A percentile compares a stretch with the other conserved stretches of the same genome.
Evolutionary conservation across 106 monocot species (phyloP).

Genomic region (Dioscorea dumetorum): DNA sequence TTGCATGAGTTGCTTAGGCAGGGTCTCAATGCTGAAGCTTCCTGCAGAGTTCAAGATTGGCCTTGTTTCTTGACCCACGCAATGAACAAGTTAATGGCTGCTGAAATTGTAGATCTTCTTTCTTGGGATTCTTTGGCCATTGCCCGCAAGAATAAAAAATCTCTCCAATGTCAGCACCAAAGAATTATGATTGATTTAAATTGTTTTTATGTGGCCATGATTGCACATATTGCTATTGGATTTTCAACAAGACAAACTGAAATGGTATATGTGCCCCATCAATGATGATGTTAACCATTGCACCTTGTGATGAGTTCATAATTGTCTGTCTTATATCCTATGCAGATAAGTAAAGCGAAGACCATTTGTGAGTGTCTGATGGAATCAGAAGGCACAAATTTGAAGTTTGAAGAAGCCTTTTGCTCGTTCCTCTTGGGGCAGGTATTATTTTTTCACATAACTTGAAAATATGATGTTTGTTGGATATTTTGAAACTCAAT

Average conservation of each 20-base stretch:
- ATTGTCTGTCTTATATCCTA: neutral
- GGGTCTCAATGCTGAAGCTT: conserved; percentile 84
- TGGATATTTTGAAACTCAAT: conserved; percentile 11
- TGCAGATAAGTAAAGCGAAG: conserved; percentile 77
- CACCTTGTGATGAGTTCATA: neutral
- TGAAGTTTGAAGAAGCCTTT: conserved; percentile 87
- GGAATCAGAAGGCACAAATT: conserved; percentile 61
- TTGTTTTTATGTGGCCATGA: conserved; percentile 76
- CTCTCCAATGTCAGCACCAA: conserved; percentile 82
- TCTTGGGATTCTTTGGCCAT: conserved; percentile 74
- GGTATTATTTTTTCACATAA: conserved; percentile 32
- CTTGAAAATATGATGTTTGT: neutral
- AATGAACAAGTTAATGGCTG: conserved; percentile 58
- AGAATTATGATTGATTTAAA: conserved; percentile 70
- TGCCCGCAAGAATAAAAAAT: conserved; percentile 81
- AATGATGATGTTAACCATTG: conserved; percentile 1
- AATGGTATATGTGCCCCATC: conserved; percentile 42
- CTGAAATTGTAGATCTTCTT: conserved; percentile 83
- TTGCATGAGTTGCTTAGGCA: conserved; percentile 86
- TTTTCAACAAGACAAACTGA: conserved; percentile 77
- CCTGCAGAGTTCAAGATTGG: conserved; percentile 92
- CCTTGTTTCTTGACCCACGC: conserved; percentile 68
- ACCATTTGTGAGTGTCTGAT: conserved; percentile 78
- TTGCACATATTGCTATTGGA: conserved; percentile 87
- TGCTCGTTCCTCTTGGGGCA: conserved; percentile 83